Evolutionary conservation across 768 basidiomycete species (phyloP).

Genomic region (Russula sp.): DNA sequence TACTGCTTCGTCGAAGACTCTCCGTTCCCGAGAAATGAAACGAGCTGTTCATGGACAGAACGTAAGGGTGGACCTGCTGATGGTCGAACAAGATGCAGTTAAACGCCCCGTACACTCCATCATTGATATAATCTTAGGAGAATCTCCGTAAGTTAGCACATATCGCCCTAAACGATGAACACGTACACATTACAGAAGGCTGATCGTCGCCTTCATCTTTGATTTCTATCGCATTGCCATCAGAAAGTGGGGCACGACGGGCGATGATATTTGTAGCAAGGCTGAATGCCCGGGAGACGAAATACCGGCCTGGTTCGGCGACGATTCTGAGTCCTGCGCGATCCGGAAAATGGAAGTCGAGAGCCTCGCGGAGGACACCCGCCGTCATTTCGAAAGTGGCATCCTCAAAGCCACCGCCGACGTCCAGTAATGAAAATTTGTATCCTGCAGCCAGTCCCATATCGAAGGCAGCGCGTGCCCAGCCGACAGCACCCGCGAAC

Average conservation of each 20-base stretch:
- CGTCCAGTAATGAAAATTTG: conserved; percentile 76
- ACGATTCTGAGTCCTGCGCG: conserved; percentile 69
- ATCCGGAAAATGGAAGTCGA: conserved; percentile 77
- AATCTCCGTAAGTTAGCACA: background rate
- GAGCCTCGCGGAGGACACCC: conserved; percentile 56
- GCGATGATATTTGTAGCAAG: conserved; percentile 94
- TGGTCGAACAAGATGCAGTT: conserved; percentile 98
- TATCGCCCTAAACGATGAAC: conserved; percentile 13
- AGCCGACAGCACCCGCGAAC: conserved; percentile 83
- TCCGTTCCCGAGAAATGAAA: conserved; percentile 48
- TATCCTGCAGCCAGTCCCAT: conserved; percentile 82
- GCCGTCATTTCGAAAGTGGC: conserved; percentile 79
- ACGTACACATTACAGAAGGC: conserved; percentile 86
- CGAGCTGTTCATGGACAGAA: conserved; percentile 62
- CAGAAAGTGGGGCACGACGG: conserved; percentile 54
- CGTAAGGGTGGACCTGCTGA: conserved; percentile 67
- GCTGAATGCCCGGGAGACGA: conserved; percentile 87
- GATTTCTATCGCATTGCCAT: conserved; percentile 28
- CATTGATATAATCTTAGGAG: conserved; percentile 80
- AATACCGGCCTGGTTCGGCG: conserved; percentile 94
- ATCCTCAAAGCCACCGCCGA: conserved; percentile 96
- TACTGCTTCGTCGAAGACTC: conserved; percentile 51
- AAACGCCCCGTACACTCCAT: conserved; percentile 92
- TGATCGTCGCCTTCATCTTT: conserved; percentile 33
- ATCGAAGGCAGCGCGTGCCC: conserved; percentile 78